Evolutionary conservation across 768 basidiomycete species (phyloP), one percentile per base, ranked within the genome.

Genomic region (Porpolomopsis calyptriformis): DNA sequence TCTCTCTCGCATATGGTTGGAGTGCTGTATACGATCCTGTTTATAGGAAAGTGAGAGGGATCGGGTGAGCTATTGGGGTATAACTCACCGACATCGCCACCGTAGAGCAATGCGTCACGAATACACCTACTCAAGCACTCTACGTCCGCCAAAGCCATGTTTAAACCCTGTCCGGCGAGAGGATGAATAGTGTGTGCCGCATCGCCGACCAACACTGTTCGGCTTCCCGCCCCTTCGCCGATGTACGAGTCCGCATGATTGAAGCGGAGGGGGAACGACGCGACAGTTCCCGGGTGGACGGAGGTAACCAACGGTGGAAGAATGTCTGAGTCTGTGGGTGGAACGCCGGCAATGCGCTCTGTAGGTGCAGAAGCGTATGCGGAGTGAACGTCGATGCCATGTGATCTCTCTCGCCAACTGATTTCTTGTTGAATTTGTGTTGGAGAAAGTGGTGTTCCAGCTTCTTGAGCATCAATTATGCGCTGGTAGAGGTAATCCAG

Each of bases 181-280:
- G 96, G 94, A 58, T 98, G 94, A 1, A 91, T 70, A 0, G 88
- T 89, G 57, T 98, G 96, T 14, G 93, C 96, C 1, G 94, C 93
- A 63, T 99, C 96, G 2, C 96, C 96, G 1, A 98, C 77, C 6
- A 98, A 78, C 2, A 83, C 92, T 1, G 88, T 93, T 3, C 94
- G 76, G 2, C 67, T 60, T 4, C 78, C 74, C 25, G 52, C 47
- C 0, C 77, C 80, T 56, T 81, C 81, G 12, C 92, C 90, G 36
- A 93, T 67, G 61, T 99, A 98, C 0, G 73, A 62, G 29, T 92
- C 87, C 1, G 88, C 84, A 53, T 98, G 96, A 40, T 77, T 85
- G 51, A 87, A 83, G 23, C 80, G 75, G 4, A 98, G 67, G 1
- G 96, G 94, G 67, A 98, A 99, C 1, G 88, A 88, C 0, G 94